Evolutionary conservation across 2,329 filamentous ascomycete genomes (phyloP).

Genomic region (Colletotrichum tabaci): DNA sequence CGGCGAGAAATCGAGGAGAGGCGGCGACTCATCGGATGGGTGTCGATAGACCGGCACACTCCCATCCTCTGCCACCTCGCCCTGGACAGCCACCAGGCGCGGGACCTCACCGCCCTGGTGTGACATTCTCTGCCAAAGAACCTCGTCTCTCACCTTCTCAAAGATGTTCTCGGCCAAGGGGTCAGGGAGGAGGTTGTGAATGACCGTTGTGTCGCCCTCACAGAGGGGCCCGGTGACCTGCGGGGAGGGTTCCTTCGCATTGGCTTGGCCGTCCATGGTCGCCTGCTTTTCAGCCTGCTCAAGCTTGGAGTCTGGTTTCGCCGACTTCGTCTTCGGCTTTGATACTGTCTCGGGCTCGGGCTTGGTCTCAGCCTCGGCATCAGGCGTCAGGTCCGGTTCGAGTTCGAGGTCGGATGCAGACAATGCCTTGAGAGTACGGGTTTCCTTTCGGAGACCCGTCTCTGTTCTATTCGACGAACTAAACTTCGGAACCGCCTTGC

Average conservation of each 20-base stretch:
- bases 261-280: background rate
- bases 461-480: background rate
- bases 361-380: background rate
- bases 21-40: conserved; percentile 89
- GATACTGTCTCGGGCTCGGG: background rate
- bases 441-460: background rate
- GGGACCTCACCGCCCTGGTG: conserved; percentile 94
- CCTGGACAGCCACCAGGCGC: conserved; percentile 91
- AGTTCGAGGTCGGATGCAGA: conserved; percentile 11
- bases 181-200: conserved; percentile 77
- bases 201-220: conserved; percentile 84
- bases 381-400: conserved; percentile 7
- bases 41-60: conserved; percentile 94
- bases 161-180: conserved; percentile 74
- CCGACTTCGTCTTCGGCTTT: background rate
- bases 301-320: background rate
- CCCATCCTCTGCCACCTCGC: conserved; percentile 76
- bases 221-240: conserved; percentile 65
- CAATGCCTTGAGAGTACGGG: background rate
- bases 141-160: conserved; percentile 78
- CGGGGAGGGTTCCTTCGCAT: background rate
- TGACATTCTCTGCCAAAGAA: conserved; percentile 92
- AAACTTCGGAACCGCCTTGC: too few species aligned
- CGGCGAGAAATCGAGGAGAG: conserved; percentile 81
- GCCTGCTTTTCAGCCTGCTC: background rate